A percentile compares a stretch with the other conserved stretches of the same genome.
Conservation (phyloP, 2,329 filamentous ascomycete genomes). For the Oidium heveae region DNA sequence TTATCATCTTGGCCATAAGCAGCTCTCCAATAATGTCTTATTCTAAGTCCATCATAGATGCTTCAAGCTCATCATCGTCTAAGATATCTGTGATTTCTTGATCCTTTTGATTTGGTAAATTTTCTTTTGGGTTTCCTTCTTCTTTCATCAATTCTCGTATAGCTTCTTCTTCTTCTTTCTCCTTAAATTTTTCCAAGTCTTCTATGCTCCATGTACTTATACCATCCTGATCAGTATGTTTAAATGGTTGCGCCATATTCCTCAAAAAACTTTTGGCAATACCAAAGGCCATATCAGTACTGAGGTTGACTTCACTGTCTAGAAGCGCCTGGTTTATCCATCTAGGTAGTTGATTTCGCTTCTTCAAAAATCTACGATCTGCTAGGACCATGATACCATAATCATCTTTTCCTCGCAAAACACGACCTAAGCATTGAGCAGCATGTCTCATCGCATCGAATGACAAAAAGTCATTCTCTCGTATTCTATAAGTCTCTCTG, state of each 20-base stretch:
- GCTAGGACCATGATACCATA: constrained; percentile 99
- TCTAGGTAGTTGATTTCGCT: constrained; percentile 70
- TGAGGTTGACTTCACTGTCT: constrained; percentile 70
- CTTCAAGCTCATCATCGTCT: constrained; percentile 19
- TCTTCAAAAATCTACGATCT: constrained; percentile 81
- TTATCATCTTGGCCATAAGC: background rate
- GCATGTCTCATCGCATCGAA: constrained; percentile 99
- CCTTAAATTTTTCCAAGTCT: constrained; percentile 56
- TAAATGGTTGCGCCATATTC: constrained; percentile 80
- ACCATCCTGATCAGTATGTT: constrained; percentile 60
- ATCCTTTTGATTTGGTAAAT: constrained; percentile 2
- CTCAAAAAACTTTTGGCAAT: constrained; percentile 72
- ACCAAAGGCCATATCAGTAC: constrained; percentile 84
- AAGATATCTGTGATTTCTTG: constrained; percentile 8
- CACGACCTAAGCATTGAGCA: constrained; percentile 83
- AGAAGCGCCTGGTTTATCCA: constrained; percentile 84
- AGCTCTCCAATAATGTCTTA: background rate
- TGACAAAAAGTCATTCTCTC: constrained; percentile 90
- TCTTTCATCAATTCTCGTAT: constrained; percentile 33
- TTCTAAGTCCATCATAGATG: constrained; percentile 23
- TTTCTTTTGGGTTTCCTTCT: constrained; percentile 1
- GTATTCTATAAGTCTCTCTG: constrained; percentile 89
- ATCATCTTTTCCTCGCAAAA: constrained; percentile 87
- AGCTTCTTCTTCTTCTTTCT: constrained; percentile 43
- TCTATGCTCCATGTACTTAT: constrained; percentile 75